Evolutionary conservation across 2,329 filamentous ascomycete species (phyloP), one percentile per base, ranked within the genome.

Genomic region (Cyanodermella asteris): DNA sequence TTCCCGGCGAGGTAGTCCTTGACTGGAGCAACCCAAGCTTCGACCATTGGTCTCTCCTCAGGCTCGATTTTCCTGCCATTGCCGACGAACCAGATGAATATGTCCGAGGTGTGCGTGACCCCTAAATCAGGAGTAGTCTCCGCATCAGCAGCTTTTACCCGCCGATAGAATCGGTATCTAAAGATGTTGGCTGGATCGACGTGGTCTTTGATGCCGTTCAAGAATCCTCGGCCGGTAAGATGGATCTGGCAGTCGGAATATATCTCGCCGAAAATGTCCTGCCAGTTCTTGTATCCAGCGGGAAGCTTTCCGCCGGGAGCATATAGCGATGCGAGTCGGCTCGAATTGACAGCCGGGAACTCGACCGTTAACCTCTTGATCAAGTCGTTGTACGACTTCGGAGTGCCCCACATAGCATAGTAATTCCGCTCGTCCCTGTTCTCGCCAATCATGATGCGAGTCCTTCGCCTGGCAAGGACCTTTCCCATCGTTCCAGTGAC

Each of bases 241-340:
- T 66, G 53, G 6, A 66, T 55, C 36, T 66, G 61, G 31, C 64
- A 54, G 27, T 64, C 56, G 3, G 61, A 60, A 32, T 66, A 66
- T 5, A 66, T 45, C 9, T 45, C 45, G 1, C 61, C 61, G 37
- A 64, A 66, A 1, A 54, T 53, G 14, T 62, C 53, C 23, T 39
- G 33, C 61, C 61, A 66, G 35, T 53, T 43, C 18, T 42, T 38
- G 21, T 45, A 52, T 5, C 38, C 39, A 0, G 34, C 7, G 0
- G 58, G 56, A 0, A 63, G 36, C 4, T 40, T 31, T n/a, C n/a
- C n/a, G 1, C 43, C 38, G 0, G 49, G 54, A 28, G 53, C 61
- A 37, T 59, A 57, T 10, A 53, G 34, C 0, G 37, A 30, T 28
- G 61, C 43, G 6, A 65, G 36, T 1, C 45, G 45, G 14, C 52